Evolutionary conservation across 2,329 filamentous ascomycete species (phyloP), one percentile per base, ranked within the genome.

Genomic region (Pochonia chlamydosporia): DNA sequence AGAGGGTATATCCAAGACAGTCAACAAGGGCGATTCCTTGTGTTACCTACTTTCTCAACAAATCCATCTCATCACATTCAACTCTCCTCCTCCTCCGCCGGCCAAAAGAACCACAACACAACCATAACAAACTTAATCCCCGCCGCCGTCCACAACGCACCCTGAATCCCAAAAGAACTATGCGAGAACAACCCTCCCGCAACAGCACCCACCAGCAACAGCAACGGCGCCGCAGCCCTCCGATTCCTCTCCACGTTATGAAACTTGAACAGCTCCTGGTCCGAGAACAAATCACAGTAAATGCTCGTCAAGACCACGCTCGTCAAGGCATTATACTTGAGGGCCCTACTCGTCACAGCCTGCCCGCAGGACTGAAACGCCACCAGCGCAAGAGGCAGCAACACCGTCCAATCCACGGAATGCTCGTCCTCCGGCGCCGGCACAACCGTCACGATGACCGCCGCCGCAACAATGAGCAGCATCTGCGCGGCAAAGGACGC

Each of bases 291-390:
- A 61, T 92, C 88, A 60, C 86, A 90, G 68, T 91, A 92, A 52
- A 88, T 82, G 60, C 85, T 89, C 1, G 88, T 92, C 49, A 93
- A 66, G 3, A 91, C 88, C 14, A 90, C 87, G 51, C 84, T 89
- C 0, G 87, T 90, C 18, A 92, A 68, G 2, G 82, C 80, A 49
- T 81, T 82, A 59, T 83, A 85, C 56, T 82, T 77, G 50, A 92
- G 65, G 0, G 85, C 81, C 3, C 87, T 70, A 56, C 84, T 88
- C 0, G 80, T 79, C n/a, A 90, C 82, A 1, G 87, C 86, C 62
- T 92, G 87, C 0, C 87, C 88, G 46, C 84, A 85, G 53, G 81
- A 84, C 68, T 92, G 87, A 57, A 92, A 88, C 2, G 85, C 84
- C 5, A 90, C 74, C 7, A 89, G 68, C 1, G 78, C 81, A 39